Percentiles rank a stretch among this genome's conserved stretches.
Conservation (phyloP, 176 grass and related monocot genomes). For the Avena atlantica region DNA sequence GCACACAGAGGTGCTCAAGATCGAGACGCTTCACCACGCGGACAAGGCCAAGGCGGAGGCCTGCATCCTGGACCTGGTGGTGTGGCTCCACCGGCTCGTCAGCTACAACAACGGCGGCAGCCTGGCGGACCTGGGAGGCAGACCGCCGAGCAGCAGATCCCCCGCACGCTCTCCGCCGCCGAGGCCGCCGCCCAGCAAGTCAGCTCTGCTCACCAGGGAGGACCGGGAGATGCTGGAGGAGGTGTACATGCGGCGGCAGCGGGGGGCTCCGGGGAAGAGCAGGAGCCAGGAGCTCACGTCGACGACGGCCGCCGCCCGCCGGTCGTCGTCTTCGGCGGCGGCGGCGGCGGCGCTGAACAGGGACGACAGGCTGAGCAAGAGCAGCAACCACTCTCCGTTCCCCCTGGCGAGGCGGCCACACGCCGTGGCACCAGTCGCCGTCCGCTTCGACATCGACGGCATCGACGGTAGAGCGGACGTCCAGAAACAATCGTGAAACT, state of each 20-base stretch:
- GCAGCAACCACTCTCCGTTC: slow-evolving; percentile 37
- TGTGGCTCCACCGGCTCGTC: slow-evolving; percentile 82
- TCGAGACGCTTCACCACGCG: slow-evolving; percentile 85
- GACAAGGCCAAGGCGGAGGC: slow-evolving; percentile 64
- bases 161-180: slow-evolving; percentile 45
- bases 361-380: slow-evolving; percentile 70
- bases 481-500: background rate
- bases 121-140: background rate
- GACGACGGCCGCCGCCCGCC: background rate
- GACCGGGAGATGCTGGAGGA: slow-evolving; percentile 60
- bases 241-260: slow-evolving; percentile 34
- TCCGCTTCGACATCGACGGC: slow-evolving; percentile 55
- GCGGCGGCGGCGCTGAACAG: slow-evolving; percentile 29
- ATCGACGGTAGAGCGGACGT: slow-evolving; percentile 50
- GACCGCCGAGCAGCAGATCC: slow-evolving; percentile 58
- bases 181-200: background rate
- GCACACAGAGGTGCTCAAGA: slow-evolving; percentile 52
- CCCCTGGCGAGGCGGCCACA: slow-evolving; percentile 31
- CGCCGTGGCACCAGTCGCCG: background rate
- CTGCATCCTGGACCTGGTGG: slow-evolving; percentile 72
- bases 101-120: slow-evolving; percentile 46
- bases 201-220: slow-evolving; percentile 42
- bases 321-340: background rate
- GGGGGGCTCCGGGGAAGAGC: slow-evolving; percentile 37
- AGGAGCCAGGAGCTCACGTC: slow-evolving; percentile 61